Conservation (phyloP, 495 filamentous ascomycete species). For the Aspergillus baeticus region DNA sequence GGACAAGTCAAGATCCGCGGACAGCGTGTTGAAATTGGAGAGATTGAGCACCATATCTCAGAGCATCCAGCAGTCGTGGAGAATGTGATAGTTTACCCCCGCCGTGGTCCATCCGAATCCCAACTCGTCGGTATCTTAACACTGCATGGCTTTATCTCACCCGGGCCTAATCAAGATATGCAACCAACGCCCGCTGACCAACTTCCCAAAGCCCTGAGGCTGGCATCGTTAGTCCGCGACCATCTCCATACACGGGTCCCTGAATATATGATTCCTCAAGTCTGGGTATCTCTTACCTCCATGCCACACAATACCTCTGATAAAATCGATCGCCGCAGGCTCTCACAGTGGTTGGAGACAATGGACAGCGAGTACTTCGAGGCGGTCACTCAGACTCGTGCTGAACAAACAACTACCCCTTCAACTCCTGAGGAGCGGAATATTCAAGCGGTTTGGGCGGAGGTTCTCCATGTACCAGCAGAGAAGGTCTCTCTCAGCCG, state of each 20-base stretch:
- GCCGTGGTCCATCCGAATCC: slow-evolving; percentile 3
- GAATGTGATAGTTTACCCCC: slow-evolving; percentile 13
- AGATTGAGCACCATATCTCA: slow-evolving; percentile 34
- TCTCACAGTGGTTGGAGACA: slow-evolving; percentile 16
- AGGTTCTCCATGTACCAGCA: slow-evolving; percentile 19
- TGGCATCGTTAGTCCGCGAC: slow-evolving; percentile 1
- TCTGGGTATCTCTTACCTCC: slow-evolving; percentile 16
- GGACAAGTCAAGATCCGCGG: slow-evolving; percentile 52
- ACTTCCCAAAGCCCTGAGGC: neutral
- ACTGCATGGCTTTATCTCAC: neutral
- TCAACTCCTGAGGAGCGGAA: neutral
- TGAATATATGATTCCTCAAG: slow-evolving; percentile 25
- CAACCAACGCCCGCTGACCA: neutral
- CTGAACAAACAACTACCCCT: neutral
- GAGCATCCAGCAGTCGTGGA: slow-evolving; percentile 7
- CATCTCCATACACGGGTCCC: slow-evolving; percentile 7
- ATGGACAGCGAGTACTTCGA: slow-evolving; percentile 6
- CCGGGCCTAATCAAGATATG: neutral
- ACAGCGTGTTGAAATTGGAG: slow-evolving; percentile 41
- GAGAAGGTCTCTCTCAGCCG: slow-evolving; percentile 15
- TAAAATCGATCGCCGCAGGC: slow-evolving; percentile 37
- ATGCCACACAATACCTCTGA: slow-evolving; percentile 39
- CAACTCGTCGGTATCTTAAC: slow-evolving; percentile 14
- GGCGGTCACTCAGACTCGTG: neutral
- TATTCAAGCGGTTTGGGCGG: slow-evolving; percentile 21